These are phyloP conservation scores for Hypomontagnella monticulosa DNA, from an alignment of 495 filamentous ascomycete genomes.

Conservation along the genomic window DNA sequence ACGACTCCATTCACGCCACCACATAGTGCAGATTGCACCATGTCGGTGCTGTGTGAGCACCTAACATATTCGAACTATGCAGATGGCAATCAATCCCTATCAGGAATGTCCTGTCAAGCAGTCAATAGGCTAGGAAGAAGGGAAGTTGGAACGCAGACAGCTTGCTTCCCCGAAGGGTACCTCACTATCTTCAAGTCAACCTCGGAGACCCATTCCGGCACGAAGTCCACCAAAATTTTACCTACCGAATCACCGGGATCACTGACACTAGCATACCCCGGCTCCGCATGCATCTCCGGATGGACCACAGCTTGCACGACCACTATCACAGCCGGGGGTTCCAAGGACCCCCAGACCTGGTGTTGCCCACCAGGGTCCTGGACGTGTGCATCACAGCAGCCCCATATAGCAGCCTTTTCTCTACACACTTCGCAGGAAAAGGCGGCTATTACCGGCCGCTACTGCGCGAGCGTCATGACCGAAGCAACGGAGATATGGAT, in stretches of 20 bases:
- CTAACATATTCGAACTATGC: slow-evolving; percentile 7
- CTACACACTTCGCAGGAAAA: neutral
- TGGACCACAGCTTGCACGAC: slow-evolving; percentile 15
- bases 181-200: slow-evolving; percentile 8
- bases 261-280: slow-evolving; percentile 10
- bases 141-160: neutral
- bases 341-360: slow-evolving; percentile 6
- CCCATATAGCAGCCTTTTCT: no score
- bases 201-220: neutral
- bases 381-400: neutral
- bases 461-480: slow-evolving; percentile 18
- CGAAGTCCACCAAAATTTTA: neutral
- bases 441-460: neutral
- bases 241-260: neutral
- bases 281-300: slow-evolving; percentile 9
- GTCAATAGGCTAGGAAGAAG: neutral
- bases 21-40: neutral
- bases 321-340: neutral
- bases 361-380: slow-evolving; percentile 12
- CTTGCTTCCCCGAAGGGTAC: slow-evolving; percentile 4
- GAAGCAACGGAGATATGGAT: slow-evolving; percentile 9
- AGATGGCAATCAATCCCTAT: neutral
- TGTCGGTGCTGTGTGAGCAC: slow-evolving; percentile 10
- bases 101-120: neutral
- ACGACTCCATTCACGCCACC: slow-evolving; percentile 15